Evolutionary conservation across 345 rosid genomes (phyloP).

Genomic region (Gossypium ekmanianum): DNA sequence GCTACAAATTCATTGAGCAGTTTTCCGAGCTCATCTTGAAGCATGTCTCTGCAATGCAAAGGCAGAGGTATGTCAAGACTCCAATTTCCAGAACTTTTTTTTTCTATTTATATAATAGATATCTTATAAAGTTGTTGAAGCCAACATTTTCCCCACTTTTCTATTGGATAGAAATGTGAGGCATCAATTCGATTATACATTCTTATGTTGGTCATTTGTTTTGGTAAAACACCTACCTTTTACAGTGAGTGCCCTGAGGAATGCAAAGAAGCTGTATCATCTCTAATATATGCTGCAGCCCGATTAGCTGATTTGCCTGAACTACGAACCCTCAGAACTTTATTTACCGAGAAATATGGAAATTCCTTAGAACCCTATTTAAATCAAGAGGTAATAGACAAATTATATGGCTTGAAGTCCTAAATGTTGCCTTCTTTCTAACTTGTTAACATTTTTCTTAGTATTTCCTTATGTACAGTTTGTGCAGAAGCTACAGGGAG

Average conservation of each 20-base stretch:
- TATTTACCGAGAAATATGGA: constrained; percentile 63
- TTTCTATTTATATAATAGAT: not conserved
- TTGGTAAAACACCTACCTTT: not conserved
- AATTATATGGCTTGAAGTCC: not conserved
- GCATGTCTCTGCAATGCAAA: constrained; percentile 54
- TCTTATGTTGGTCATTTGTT: not conserved
- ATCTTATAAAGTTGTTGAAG: not conserved
- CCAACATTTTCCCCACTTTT: not conserved
- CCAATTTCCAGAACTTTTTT: not conserved
- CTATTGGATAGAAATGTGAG: not conserved
- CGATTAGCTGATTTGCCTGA: constrained; percentile 82
- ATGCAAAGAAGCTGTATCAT: constrained; percentile 70
- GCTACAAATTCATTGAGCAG: constrained; percentile 35
- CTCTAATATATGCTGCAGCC: constrained; percentile 76
- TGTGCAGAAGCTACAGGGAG: not conserved
- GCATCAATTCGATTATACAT: not conserved
- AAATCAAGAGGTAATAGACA: constrained; percentile 51
- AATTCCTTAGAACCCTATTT: constrained; percentile 41
- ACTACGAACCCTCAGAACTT: constrained; percentile 60
- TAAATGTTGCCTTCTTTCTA: not conserved
- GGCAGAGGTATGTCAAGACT: constrained; percentile 48
- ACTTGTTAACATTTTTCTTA: not conserved
- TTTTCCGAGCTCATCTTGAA: constrained; percentile 40
- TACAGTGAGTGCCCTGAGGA: constrained; percentile 80
- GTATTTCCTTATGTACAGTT: not conserved